A percentile compares a stretch with the other conserved stretches of the same genome.
phyloP scores from a whole-genome alignment of 2,329 filamentous ascomycete species.

The Triangularia verruculosa region DNA sequence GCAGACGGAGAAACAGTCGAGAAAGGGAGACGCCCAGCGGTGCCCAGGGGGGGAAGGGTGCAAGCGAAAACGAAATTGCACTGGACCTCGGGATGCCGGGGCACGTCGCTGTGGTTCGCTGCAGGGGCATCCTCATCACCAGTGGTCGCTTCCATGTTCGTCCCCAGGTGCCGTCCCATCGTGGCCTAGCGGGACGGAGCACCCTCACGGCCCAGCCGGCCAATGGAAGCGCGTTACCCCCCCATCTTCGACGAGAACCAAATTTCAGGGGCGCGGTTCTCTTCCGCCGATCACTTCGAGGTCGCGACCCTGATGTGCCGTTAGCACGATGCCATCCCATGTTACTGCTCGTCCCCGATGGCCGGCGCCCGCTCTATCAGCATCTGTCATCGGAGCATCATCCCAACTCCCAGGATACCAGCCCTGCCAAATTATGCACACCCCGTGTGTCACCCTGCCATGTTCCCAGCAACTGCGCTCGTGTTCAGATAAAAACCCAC shows the following conservation, averaged over 20 bases:
- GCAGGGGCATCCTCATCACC: slow-evolving; percentile 13
- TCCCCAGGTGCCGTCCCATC: slow-evolving; percentile 10
- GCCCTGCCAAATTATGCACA: slow-evolving; percentile 7
- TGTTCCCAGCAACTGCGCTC: neutral
- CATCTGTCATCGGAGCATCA: neutral
- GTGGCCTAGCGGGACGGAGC: slow-evolving; percentile 18
- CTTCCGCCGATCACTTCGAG: slow-evolving; percentile 20
- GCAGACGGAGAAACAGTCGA: slow-evolving; percentile 16
- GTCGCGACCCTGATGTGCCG: neutral
- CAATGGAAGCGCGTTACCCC: slow-evolving; percentile 19
- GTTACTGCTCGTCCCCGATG: neutral
- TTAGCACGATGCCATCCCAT: neutral
- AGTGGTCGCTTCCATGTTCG: neutral
- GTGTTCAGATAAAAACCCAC: neutral
- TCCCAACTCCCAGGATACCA: neutral
- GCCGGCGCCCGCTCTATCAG: neutral
- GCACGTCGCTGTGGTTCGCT: slow-evolving; percentile 19
- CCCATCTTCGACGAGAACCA: slow-evolving; percentile 19
- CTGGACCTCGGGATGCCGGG: slow-evolving; percentile 25
- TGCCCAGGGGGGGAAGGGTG: neutral
- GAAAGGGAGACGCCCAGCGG: neutral
- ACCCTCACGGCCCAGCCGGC: neutral
- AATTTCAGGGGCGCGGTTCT: slow-evolving; percentile 26
- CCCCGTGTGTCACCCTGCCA: slow-evolving; percentile 1
- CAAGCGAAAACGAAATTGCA: slow-evolving; percentile 30